These are phyloP conservation scores for Aureobasidium uvarum DNA, from an alignment of 2,329 filamentous ascomycete genomes.

Conservation along the genomic window DNA sequence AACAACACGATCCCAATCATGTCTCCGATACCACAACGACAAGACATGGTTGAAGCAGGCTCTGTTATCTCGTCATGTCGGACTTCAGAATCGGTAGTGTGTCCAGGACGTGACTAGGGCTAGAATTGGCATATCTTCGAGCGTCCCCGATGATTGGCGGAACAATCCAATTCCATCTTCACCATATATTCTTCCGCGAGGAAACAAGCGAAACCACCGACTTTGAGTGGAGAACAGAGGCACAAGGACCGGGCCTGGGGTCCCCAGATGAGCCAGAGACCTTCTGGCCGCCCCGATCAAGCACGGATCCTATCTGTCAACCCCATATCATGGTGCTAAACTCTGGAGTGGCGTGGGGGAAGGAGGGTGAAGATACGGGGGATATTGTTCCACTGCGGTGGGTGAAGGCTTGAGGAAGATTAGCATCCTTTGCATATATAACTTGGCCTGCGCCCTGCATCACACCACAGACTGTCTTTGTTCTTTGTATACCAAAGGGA, in stretches of 20 bases:
- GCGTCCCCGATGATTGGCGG: slow-evolving; percentile 4
- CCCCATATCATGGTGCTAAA: slow-evolving; percentile 6
- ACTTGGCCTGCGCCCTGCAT: background rate
- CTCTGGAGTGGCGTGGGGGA: slow-evolving; percentile 16
- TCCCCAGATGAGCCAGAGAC: slow-evolving; percentile 10
- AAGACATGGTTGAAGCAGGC: background rate
- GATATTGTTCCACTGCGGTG: slow-evolving; percentile 17
- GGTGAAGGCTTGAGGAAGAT: background rate
- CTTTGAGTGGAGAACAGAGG: background rate
- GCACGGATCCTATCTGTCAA: background rate
- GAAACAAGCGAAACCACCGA: slow-evolving; percentile 1
- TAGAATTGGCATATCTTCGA: too few relatives aligned
- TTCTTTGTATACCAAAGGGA: background rate
- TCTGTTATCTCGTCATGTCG: background rate
- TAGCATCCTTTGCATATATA: background rate
- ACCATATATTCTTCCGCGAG: slow-evolving; percentile 1
- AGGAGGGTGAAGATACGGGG: slow-evolving; percentile 6
- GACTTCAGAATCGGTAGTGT: slow-evolving; percentile 3
- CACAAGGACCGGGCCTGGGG: slow-evolving; percentile 4
- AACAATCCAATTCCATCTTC: slow-evolving; percentile 6
- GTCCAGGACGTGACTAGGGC: background rate
- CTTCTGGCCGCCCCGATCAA: background rate
- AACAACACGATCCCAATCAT: background rate
- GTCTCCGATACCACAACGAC: background rate
- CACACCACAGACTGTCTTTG: background rate